Evolutionary conservation across 495 filamentous ascomycete genomes (phyloP), one percentile per base, ranked within the genome.

Genomic region (Aspergillus saccharolyticus): DNA sequence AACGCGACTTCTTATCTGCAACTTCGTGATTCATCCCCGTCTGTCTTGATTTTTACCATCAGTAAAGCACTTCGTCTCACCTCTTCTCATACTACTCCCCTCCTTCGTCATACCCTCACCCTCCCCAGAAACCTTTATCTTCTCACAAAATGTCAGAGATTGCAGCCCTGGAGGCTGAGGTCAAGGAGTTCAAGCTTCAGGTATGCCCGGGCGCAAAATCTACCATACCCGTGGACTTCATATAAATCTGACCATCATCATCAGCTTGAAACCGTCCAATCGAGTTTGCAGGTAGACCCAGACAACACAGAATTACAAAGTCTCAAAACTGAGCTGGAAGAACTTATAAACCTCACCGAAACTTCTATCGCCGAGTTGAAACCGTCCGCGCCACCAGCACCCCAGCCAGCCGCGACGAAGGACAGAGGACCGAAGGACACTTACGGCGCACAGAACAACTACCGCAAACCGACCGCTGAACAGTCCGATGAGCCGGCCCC

Each of bases 111-210:
- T 46, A 18, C 50, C 24, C 12, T 25, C 25, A 25, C 28, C 42
- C 50, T 9, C 9, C 4, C 9, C 25, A 28, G 25, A 28, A 84
- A 73, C 70, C n/a, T n/a, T n/a, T n/a, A n/a, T n/a, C n/a, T n/a
- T n/a, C n/a, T n/a, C n/a, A n/a, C n/a, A n/a, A n/a, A n/a, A 85
- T 83, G 72, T 74, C 76, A 54, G 83, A 88, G 65, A 76, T 88
- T 46, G 76, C 80, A 33, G 77, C 80, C 60, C 73, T 90, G 45
- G 85, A 93, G 70, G 83, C 81, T 42, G 91, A 94, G 62, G 76
- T 89, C 53, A 89, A 88, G 70, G 87, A 91, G 73, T 94, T 88
- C 74, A 86, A 86, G 72, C 77, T 86, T 62, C 91, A 94, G 84
- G 90, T 91, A 69, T 30, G 58, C 46, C 48, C 10, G 28, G n/a